Conservation (phyloP, 1,139 yeast genomes). For the Kodamaea suecica region DNA sequence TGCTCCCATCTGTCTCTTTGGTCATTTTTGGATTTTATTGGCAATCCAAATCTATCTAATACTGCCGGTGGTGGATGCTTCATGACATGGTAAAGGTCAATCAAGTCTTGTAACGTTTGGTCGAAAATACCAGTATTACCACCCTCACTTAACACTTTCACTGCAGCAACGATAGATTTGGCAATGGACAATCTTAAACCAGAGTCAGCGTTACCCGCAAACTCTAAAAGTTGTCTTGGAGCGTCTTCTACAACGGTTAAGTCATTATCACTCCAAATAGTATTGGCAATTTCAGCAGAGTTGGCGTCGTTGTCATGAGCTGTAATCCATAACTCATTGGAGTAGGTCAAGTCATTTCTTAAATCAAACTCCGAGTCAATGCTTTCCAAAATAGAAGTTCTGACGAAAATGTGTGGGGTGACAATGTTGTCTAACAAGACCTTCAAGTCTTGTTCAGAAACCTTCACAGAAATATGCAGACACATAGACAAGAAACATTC, state of each 20-base stretch:
- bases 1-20: constrained; percentile 79
- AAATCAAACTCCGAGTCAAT: constrained; percentile 86
- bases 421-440: constrained; percentile 58
- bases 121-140: constrained; percentile 27
- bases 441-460: constrained; percentile 54
- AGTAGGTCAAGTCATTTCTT: constrained; percentile 45
- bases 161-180: constrained; percentile 52
- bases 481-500: constrained; percentile 77
- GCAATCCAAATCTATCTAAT: constrained; percentile 76
- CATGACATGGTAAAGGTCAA: constrained; percentile 55
- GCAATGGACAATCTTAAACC: constrained; percentile 71
- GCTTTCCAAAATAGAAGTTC: constrained; percentile 75
- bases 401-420: constrained; percentile 66
- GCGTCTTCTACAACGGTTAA: constrained; percentile 46
- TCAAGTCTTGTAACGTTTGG: constrained; percentile 39
- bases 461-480: constrained; percentile 66
- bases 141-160: constrained; percentile 26
- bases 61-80: constrained; percentile 76
- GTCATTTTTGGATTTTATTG: constrained; percentile 56
- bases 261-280: constrained; percentile 82
- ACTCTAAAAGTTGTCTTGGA: constrained; percentile 45
- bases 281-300: constrained; percentile 64
- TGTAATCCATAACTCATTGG: constrained; percentile 75
- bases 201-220: constrained; percentile 52
- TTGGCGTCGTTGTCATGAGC: constrained; percentile 69